Evolutionary conservation across 2,329 filamentous ascomycete species (phyloP), one percentile per base, ranked within the genome.

Genomic region (Sporothrix pallida): DNA sequence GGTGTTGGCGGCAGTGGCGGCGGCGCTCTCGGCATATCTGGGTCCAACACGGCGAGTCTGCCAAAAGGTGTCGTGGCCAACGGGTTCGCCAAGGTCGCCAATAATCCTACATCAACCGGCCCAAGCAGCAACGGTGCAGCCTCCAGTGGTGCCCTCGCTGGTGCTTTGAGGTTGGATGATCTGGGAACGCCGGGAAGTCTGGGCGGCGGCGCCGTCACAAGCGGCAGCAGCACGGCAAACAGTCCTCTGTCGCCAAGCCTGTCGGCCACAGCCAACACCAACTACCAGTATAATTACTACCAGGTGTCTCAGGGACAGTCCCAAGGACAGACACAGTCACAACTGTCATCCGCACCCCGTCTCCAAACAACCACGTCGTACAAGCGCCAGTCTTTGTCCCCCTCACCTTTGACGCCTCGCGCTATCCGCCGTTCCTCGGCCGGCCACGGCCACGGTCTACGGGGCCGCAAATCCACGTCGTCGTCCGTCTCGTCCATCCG

Each of bases 401-500:
- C 96, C 0, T 92, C 91, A 2, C 95, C 96, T 0, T 82, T 98
- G 56, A 98, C 96, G 0, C 95, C 96, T 3, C 92, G 94, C 0
- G 92, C 37, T 2, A 20, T 97, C 78, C 90, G 96, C 12, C 92
- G 94, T 50, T 90, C 93, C 2, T 97, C 94, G 5, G 89, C 88
- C 63, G 95, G 95, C 46, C 58, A 87, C 31, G 10, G 23, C 26
- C 48, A 93, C 4, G 95, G 95, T 44, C 87, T 98, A 62, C 90
- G 95, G 42, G 95, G 96, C 52, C 90, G 96, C 75, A 98, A 98
- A 81, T 98, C 95, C 0, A 99, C 96, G 0, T 98, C 94, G 0
- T 97, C 94, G 0, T 98, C 95, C 0, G 91, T 99, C 17, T 98
- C 94, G 0, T 97, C 94, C 0, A 91, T 99, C 73, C 91, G 96